Evolutionary conservation across 169 alveolate species (phyloP), one percentile per base, ranked within the genome.

Genomic region (Eimeria praecox): DNA sequence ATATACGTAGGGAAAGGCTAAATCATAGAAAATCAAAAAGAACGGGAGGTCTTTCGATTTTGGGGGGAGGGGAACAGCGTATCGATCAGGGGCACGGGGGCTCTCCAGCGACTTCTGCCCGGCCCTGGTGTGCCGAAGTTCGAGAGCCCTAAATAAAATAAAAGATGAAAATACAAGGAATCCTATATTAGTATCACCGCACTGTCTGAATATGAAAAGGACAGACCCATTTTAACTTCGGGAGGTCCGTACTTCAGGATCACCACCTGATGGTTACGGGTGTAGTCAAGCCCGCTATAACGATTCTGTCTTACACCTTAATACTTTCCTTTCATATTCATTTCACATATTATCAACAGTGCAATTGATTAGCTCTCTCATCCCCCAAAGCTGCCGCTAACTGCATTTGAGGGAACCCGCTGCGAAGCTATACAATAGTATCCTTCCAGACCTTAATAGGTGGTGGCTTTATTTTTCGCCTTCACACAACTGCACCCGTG

Each of bases 51-150:
- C 30, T 20, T 35, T 49, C 52, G 5, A 30, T 73, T 12, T 40
- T 35, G 83, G 16, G 83, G 16, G 33, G 83, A 38, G 22, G 49
- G 49, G 83, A 73, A 35, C 83, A 71, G 52, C 83, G 18, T 73
- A 4, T 38, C 83, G 83, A 73, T 73, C 83, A 18, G 8, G 52
- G 33, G 83, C 54, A 16, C 49, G 54, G 83, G 83, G 83, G 83
- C 83, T 73, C 52, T 52, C 83, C 54, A 35, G 54, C 1, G 33
- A 38, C 83, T 38, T 73, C 14, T 12, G 54, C 52, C 83, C 0
- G 83, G 22, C 22, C 12, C 54, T 16, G 30, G 33, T 1, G 52
- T 20, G 14, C 83, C 83, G 35, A 38, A 27, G 83, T 18, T 73
- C 54, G 33, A 38, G 3, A 38, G 3, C 49, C 2, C 54, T 38